Base-by-base conservation (phyloP, 2,329 filamentous ascomycete species). In the Hypomyces rosellus region DNA sequence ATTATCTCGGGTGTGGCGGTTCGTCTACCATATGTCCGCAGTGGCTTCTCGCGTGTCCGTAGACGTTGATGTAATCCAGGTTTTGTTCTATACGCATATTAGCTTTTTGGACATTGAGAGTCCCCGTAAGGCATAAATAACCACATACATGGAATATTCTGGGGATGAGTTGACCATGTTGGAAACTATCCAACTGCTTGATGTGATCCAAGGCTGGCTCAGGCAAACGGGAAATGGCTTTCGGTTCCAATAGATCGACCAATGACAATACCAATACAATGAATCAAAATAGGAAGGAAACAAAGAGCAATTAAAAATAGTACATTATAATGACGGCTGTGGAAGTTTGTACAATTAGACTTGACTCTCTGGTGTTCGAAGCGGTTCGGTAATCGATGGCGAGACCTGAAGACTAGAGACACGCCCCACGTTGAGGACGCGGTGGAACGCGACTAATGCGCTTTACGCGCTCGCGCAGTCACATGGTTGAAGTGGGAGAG, bases 1-100 rank as follows among this genome's bases (percentile, higher is more conserved):
- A 56, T 53, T 8, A 57, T 40, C 36, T 64, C 62, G 4, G 58
- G 50, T 8, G 57, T 58, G 13, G 62, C 34, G 8, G 55, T 48
- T 34, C 66, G 65, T 53, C 67, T 70, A 40, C 70, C 68, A 39
- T 74, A 74, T 12, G 71, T 74, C 50, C 68, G 65, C 13, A 71
- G 55, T 4, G 65, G 61, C 51, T 67, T 69, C 46, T 60, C 61
- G 46, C 67, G 64, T 36, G 61, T 61, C 49, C 61, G 62, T 16
- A 60, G 48, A 8, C 50, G 50, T 14, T 53, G 55, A 33, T 56
- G 43, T 37, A 64, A 56, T 48, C 59, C 57, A 6, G 53, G 58
- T 46, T 65, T 64, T n/a, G 63, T 65, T 63, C 68, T 70, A 16
- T 8, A n/a, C 6, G 2, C 3, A 12, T 1, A 50, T 63, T 4